A percentile compares a stretch with the other conserved stretches of the same genome.
Conservation (phyloP, 768 basidiomycete genomes). For the Russula vinacea region DNA sequence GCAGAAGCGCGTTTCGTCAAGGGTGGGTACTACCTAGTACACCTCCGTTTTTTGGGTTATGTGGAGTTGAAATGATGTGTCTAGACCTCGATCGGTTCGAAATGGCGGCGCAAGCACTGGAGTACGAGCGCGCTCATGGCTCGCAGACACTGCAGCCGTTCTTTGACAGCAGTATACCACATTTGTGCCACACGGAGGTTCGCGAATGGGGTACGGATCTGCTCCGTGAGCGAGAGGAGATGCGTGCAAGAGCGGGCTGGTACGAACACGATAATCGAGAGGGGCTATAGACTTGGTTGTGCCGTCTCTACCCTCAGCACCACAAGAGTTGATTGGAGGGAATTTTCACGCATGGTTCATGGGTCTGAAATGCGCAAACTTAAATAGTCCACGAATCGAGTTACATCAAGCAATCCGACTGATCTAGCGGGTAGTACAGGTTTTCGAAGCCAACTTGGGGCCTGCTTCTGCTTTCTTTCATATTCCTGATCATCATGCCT, state of each 20-base stretch:
- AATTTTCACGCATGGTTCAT: too few relatives aligned
- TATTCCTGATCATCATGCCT: background rate
- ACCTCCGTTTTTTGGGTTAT: background rate
- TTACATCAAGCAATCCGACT: background rate
- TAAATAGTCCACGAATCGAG: background rate
- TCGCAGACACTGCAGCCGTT: slow-evolving; percentile 61
- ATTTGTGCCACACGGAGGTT: slow-evolving; percentile 68
- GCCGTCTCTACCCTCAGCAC: background rate
- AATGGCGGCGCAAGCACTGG: slow-evolving; percentile 80
- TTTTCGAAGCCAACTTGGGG: background rate
- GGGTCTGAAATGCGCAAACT: background rate
- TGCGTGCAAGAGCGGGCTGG: background rate
- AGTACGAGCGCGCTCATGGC: slow-evolving; percentile 62
- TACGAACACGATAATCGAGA: slow-evolving; percentile 1
- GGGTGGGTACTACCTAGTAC: slow-evolving; percentile 58
- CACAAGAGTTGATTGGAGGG: background rate
- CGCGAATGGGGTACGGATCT: slow-evolving; percentile 65
- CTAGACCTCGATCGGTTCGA: slow-evolving; percentile 83
- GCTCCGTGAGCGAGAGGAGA: slow-evolving; percentile 45
- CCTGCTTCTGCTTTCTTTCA: background rate
- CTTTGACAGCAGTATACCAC: slow-evolving; percentile 76
- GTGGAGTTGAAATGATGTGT: background rate
- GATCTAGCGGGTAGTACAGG: slow-evolving; percentile 12
- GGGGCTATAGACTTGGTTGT: background rate
- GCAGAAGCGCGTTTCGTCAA: slow-evolving; percentile 84